A percentile compares a stretch with the other conserved stretches of the same genome.
phyloP scores from a whole-genome alignment of 176 grass and related monocot genomes.

The Chloris gayana region DNA sequence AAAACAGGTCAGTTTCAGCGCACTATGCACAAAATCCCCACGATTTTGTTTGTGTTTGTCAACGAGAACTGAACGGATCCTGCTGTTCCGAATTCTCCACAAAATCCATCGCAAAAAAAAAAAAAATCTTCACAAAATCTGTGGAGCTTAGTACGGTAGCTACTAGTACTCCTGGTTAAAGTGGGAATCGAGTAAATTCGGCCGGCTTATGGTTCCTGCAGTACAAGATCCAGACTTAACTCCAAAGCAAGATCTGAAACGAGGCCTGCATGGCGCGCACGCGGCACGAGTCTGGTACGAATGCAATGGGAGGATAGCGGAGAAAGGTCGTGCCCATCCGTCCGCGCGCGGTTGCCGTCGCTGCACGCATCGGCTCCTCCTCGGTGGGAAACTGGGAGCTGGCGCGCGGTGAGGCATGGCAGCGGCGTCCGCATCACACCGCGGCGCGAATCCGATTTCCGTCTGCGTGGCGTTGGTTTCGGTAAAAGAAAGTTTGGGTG shows the following conservation, averaged over 20 bases:
- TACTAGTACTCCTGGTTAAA: too few species aligned
- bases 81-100: neutral
- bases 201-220: neutral
- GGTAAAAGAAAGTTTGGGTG: neutral
- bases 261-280: neutral
- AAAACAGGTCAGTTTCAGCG: neutral
- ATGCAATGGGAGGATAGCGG: neutral
- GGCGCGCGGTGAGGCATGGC: neutral
- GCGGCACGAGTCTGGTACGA: neutral
- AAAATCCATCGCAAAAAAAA: too few species aligned
- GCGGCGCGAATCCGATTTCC: neutral
- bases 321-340: neutral
- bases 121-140: neutral
- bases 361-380: conserved; percentile 17
- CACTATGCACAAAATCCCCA: neutral
- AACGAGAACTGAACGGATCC: neutral
- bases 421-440: neutral
- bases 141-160: neutral
- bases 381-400: neutral
- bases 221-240: neutral
- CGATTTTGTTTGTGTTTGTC: too few species aligned
- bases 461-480: neutral
- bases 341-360: neutral
- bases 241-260: neutral
- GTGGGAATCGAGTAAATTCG: neutral